phyloP scores from a whole-genome alignment of 345 rosid species.

The Hibiscus tridactylites region DNA sequence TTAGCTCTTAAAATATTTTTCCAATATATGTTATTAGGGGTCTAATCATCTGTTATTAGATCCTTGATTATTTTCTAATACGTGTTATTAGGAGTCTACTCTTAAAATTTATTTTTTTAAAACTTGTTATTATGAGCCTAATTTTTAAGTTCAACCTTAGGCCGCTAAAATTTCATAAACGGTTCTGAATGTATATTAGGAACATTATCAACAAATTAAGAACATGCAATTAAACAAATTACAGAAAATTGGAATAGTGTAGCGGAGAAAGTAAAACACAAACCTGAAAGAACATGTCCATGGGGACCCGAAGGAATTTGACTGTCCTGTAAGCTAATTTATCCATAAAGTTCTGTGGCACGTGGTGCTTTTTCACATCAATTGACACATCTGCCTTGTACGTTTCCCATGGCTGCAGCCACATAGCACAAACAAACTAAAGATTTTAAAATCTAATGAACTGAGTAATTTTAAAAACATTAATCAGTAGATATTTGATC shows the following conservation, averaged over 20 bases:
- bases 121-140: too few species aligned
- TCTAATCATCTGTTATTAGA: too few species aligned
- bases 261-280: constrained; percentile 2
- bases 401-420: constrained; percentile 72
- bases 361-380: constrained; percentile 66
- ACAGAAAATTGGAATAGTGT: not conserved
- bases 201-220: too few species aligned
- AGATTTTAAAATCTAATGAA: not conserved
- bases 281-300: constrained; percentile 68
- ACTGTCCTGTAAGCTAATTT: constrained; percentile 63
- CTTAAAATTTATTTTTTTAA: too few species aligned
- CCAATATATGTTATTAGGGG: too few species aligned
- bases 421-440: not conserved
- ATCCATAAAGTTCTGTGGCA: constrained; percentile 46
- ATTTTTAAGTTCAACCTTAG: too few species aligned
- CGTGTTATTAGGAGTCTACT: too few species aligned
- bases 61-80: too few species aligned
- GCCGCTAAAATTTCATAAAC: too few species aligned
- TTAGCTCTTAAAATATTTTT: too few species aligned
- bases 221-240: not conserved
- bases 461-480: too few species aligned
- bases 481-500: too few species aligned
- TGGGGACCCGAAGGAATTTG: constrained; percentile 57
- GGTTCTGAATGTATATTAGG: not conserved
- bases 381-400: constrained; percentile 44